These are phyloP conservation scores for Penicillium sp. DNA, from an alignment of 2,329 filamentous ascomycete genomes.

Conservation along the genomic window DNA sequence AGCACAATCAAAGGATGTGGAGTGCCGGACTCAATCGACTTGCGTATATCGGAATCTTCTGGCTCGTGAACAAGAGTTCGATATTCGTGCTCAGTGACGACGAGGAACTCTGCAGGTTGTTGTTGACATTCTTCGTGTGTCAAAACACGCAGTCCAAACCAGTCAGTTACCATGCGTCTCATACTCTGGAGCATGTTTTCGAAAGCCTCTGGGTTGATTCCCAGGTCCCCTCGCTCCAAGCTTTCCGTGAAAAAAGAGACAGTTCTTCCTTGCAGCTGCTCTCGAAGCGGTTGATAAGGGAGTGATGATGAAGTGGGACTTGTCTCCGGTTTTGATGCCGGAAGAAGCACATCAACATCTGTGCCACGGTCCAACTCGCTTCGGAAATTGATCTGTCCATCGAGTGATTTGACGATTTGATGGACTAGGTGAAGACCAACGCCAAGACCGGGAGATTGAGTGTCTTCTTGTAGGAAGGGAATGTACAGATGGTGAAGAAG, in stretches of 20 bases:
- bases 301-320: not conserved
- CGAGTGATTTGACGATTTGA: slow-evolving; percentile 26
- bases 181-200: slow-evolving; percentile 12
- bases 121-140: slow-evolving; percentile 8
- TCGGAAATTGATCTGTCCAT: slow-evolving; percentile 21
- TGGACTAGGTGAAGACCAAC: slow-evolving; percentile 56
- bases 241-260: slow-evolving; percentile 17
- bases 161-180: slow-evolving; percentile 14
- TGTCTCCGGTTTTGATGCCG: slow-evolving; percentile 7
- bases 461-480: slow-evolving; percentile 56
- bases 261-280: slow-evolving; percentile 11
- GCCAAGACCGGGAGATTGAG: slow-evolving; percentile 51
- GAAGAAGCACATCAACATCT: slow-evolving; percentile 16
- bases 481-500: slow-evolving; percentile 41
- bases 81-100: slow-evolving; percentile 21
- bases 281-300: slow-evolving; percentile 3
- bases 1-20: slow-evolving; percentile 17
- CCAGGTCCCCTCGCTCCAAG: slow-evolving; percentile 7
- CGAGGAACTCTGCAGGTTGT: slow-evolving; percentile 11
- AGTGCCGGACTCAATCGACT: slow-evolving; percentile 6
- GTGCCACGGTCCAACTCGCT: slow-evolving; percentile 24
- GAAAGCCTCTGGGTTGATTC: slow-evolving; percentile 11
- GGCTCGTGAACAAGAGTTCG: slow-evolving; percentile 4
- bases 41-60: slow-evolving; percentile 6
- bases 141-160: slow-evolving; percentile 18